A percentile compares a stretch with the other conserved stretches of the same genome.
These are phyloP conservation scores for Ambispora gerdemannii DNA, from an alignment of 192 early-diverging fungal genomes.

Conservation along the genomic window DNA sequence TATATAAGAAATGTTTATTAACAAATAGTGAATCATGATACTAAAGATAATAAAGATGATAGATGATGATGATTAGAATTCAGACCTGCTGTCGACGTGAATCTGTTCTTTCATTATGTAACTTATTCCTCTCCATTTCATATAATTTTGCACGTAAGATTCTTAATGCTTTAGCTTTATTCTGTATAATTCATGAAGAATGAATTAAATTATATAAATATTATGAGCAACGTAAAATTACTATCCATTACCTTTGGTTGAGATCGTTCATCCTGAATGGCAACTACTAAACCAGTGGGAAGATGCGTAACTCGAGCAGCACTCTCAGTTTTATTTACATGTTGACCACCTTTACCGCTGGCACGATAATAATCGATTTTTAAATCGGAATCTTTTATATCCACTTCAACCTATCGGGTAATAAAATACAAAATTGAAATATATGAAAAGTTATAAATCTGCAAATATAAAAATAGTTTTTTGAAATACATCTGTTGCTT, in stretches of 20 bases:
- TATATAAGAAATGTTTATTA: not conserved
- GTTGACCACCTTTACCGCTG: conserved; percentile 84
- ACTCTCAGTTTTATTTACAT: conserved; percentile 94
- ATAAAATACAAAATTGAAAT: not conserved
- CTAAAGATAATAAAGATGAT: not conserved
- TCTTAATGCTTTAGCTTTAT: conserved; percentile 83
- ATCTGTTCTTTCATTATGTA: conserved; percentile 54
- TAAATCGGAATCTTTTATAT: conserved; percentile 64
- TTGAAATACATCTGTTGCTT: conserved; percentile 57
- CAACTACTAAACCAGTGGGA: conserved; percentile 82
- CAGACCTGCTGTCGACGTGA: conserved; percentile 59
- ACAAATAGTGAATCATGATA: not conserved
- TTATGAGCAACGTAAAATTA: not conserved
- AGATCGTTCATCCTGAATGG: conserved; percentile 90
- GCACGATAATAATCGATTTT: conserved; percentile 72
- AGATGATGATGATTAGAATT: not conserved
- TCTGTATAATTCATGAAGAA: conserved; percentile 42
- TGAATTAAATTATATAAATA: not conserved
- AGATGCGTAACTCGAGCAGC: conserved; percentile 92
- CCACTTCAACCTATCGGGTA: conserved; percentile 51
- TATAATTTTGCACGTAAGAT: conserved; percentile 77
- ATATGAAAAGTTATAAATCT: not conserved
- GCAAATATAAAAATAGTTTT: not conserved
- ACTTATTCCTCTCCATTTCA: conserved; percentile 62
- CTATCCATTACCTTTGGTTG: conserved; percentile 62